Base-by-base conservation (phyloP, 352 stramenopile species). In the Phytophthora pini region DNA sequence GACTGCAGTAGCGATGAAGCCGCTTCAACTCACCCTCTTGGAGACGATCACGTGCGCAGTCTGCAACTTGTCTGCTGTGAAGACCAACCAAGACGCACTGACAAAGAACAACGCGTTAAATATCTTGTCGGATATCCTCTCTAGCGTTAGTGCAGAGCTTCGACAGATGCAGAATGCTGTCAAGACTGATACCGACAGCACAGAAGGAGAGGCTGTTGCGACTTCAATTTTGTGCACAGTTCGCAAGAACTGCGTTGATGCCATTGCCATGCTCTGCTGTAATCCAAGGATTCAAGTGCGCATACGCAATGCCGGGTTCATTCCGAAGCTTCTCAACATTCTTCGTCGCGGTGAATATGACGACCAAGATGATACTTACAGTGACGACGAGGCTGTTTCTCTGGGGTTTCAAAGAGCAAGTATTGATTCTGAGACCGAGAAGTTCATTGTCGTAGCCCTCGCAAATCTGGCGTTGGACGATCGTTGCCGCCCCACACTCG, bases 391-490 rank as follows among this genome's bases (percentile, higher is more conserved):
- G 11, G 11, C 26, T 12, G 53, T 11, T 34, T 22, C 45, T 29
- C 26, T 45, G 20, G 34, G 12, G 9, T 24, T 47, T 8, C 48
- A 48, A 20, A 59, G 31, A 20, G 31, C 49, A 15, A 47, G 7
- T 17, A 53, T 82, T 12, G 79, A 91, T 34, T 64, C 73, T 3
- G 87, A 93, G n/a, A 90, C 82, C 8, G 82, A 92, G 61, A 89
- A 85, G 62, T 76, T 79, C 22, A 73, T 76, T 26, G 64, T 90
- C n/a, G 71, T 95, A 10, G 68, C 76, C 48, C 57, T 95, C 10
- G 86, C 85, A 4, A 93, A 95, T 49, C 56, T 95, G 32, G 70
- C 85, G 24, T 64, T 91, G n/a, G 84, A 94, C 24, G 85, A 94
- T 46, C 78, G 79, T 2, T 94, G 80, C 27, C 81, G 87, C 8